These are phyloP conservation scores for Avena insularis DNA, from an alignment of 176 grass and related monocot species.

Conservation along the genomic window DNA sequence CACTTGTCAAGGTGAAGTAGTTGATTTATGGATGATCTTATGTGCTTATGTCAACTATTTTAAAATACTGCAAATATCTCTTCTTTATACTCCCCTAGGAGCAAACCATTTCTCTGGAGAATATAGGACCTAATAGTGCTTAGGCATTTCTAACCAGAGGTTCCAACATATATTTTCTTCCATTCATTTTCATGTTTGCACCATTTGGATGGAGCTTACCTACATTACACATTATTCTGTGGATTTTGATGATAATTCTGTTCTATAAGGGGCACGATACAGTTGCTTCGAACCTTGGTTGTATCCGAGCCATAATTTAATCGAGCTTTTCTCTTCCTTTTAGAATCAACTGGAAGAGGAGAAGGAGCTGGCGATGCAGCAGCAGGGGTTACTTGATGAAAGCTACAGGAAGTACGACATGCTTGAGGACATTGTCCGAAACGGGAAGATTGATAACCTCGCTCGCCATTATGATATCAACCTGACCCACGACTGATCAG, in stretches of 20 bases:
- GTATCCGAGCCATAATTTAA: conserved; percentile 4
- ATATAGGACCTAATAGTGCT: not conserved
- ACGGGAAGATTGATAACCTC: conserved; percentile 40
- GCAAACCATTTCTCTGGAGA: not conserved
- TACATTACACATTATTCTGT: not conserved
- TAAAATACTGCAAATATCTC: not conserved
- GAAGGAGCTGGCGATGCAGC: conserved; percentile 55
- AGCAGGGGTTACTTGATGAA: conserved; percentile 47
- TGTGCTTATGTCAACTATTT: not conserved
- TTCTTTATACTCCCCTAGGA: not conserved
- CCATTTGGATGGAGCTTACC: not conserved
- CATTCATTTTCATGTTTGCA: not conserved
- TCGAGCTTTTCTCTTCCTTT: not conserved
- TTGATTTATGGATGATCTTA: not conserved
- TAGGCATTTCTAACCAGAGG: not conserved
- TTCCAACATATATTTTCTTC: not conserved
- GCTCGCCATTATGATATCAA: conserved; percentile 52
- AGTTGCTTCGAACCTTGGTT: not conserved
- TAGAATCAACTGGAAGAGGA: conserved; percentile 68
- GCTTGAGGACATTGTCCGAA: conserved; percentile 49
- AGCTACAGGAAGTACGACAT: conserved; percentile 57
- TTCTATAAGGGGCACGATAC: not conserved
- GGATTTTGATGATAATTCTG: conserved; percentile 21
- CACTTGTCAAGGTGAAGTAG: conserved; percentile 60
- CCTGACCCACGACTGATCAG: conserved; percentile 42